phyloP scores from a whole-genome alignment of 495 filamentous ascomycete genomes.

The Trypethelium eluteriae region DNA sequence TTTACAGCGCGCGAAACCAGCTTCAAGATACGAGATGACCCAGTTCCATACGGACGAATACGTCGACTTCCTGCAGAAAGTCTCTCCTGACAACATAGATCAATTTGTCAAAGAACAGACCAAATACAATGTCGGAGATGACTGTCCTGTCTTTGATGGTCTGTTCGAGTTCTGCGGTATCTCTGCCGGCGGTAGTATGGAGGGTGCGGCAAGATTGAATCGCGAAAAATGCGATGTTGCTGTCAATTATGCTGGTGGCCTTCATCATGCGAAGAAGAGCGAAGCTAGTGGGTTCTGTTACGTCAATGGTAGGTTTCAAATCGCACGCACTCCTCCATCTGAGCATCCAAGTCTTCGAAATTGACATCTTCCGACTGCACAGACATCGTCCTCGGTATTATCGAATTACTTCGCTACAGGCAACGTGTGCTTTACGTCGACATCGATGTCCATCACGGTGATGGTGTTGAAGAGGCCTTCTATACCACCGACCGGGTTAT shows the following conservation, averaged over 20 bases:
- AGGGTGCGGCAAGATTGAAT: slow-evolving; percentile 86
- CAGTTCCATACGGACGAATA: slow-evolving; percentile 99
- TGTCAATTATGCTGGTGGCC: slow-evolving; percentile 93
- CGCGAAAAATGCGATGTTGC: slow-evolving; percentile 94
- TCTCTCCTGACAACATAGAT: slow-evolving; percentile 99
- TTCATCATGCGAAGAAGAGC: slow-evolving; percentile 95
- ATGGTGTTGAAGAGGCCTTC: slow-evolving; percentile 96
- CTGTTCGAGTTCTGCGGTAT: slow-evolving; percentile 98
- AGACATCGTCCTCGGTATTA: slow-evolving; percentile 96
- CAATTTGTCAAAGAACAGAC: slow-evolving; percentile 82
- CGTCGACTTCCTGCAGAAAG: slow-evolving; percentile 92
- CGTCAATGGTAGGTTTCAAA: slow-evolving; percentile 66
- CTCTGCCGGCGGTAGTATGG: slow-evolving; percentile 94
- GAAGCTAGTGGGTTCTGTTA: slow-evolving; percentile 98
- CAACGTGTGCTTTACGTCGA: slow-evolving; percentile 94
- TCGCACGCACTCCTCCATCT: slow-evolving; percentile 1
- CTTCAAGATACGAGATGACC: slow-evolving; percentile 94
- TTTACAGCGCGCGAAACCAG: slow-evolving; percentile 84
- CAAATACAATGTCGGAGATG: slow-evolving; percentile 96
- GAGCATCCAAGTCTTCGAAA: neutral
- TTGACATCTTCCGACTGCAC: slow-evolving; percentile 8
- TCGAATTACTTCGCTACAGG: slow-evolving; percentile 90
- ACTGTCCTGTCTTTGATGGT: slow-evolving; percentile 96
- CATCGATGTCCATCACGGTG: slow-evolving; percentile 97
- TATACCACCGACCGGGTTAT: slow-evolving; percentile 97